Evolutionary conservation across 2,329 filamentous ascomycete species (phyloP), one percentile per base, ranked within the genome.

Genomic region (Penicillium freii): DNA sequence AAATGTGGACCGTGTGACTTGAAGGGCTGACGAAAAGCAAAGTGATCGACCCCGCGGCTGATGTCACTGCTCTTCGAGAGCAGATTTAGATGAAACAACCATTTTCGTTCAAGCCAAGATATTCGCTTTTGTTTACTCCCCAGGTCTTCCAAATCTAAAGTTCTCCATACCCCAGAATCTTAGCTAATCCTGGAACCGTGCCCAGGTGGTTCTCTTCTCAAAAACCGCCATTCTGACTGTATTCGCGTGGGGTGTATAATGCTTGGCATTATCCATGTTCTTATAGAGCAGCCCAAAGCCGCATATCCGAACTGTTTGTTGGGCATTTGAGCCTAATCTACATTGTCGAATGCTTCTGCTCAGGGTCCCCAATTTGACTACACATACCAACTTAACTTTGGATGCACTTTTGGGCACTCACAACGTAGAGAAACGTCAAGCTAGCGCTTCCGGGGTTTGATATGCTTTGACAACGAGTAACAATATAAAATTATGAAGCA

Each of bases 1-100:
- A 39, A 50, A 48, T 25, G n/a, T 40, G 23, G 23, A 13, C 23
- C 31, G 27, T 46, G 27, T 53, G 40, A 48, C 42, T 43, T 33
- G 27, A 9, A 44, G 29, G 17, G 31, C 51, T 46, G 27, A 36
- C 11, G 13, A 52, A 44, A 45, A 52, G 19, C 34, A 56, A 21
- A 34, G 25, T 45, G 48, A 56, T 53, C 42, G 42, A 47, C 54
- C 54, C 54, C 54, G 53, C 54, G 49, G 21, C 54, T 59, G 54
- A 59, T 59, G 57, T 59, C 57, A 59, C 45, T 48, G 5, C 1
- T 29, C 42, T 19, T 29, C 7, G 17, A 45, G 13, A 6, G 27
- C n/a, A 5, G 10, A 19, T 19, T 23, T 1, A 25, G 19, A 13
- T 38, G n/a, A 25, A 36, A 33, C 34, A 29, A 25, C 8, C 15